phyloP scores from a whole-genome alignment of 768 basidiomycete species.

The Termitomyces sp. region DNA sequence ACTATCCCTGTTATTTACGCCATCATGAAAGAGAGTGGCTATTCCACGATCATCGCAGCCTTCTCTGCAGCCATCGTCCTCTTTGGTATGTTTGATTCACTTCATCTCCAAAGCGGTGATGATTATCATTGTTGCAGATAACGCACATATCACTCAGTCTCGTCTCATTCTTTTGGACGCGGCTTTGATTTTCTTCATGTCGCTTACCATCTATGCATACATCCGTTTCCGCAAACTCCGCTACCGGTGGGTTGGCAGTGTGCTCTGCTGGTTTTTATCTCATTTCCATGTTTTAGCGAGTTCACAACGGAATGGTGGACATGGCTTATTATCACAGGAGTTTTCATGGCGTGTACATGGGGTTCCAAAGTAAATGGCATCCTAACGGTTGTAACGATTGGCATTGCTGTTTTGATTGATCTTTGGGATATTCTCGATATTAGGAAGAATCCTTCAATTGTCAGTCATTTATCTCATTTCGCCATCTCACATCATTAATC shows the following conservation, averaged over 20 bases:
- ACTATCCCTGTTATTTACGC: conserved; percentile 89
- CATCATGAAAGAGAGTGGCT: conserved; percentile 98
- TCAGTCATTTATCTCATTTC: conserved; percentile 22
- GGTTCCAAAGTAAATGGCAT: conserved; percentile 98
- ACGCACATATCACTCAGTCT: conserved; percentile 93
- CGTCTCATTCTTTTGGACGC: conserved; percentile 95
- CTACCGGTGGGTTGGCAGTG: conserved; percentile 52
- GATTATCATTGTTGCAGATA: conserved; percentile 49
- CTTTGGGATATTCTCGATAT: conserved; percentile 92
- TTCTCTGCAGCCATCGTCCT: conserved; percentile 84
- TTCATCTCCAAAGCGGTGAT: not conserved
- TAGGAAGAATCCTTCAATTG: conserved; percentile 76
- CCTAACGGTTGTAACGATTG: conserved; percentile 83
- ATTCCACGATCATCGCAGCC: conserved; percentile 83
- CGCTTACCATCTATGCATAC: conserved; percentile 89
- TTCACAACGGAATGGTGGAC: conserved; percentile 91
- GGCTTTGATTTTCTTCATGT: conserved; percentile 91
- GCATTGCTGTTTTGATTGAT: conserved; percentile 87
- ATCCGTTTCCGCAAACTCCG: conserved; percentile 93
- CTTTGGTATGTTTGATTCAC: conserved; percentile 59
- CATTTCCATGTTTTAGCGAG: conserved; percentile 43
- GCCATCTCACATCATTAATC: conserved; percentile 1
- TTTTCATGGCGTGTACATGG: conserved; percentile 94
- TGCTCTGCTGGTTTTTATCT: not conserved
- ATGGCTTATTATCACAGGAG: conserved; percentile 87